Evolutionary conservation across 768 basidiomycete genomes (phyloP), one percentile per base, ranked within the genome.

Genomic region (Amanita subjunquillea): DNA sequence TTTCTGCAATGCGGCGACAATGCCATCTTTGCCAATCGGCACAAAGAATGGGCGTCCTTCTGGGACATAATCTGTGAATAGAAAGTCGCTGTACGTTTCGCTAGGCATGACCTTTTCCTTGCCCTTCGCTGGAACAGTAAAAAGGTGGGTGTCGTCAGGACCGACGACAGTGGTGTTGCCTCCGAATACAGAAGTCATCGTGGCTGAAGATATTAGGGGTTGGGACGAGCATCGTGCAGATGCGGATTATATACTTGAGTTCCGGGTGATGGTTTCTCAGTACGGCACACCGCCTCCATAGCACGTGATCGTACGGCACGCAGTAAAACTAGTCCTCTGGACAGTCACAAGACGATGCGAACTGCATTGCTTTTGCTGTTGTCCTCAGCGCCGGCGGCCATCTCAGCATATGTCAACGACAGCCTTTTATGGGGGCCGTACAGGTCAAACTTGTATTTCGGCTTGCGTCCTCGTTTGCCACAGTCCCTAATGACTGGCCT

Each of bases 361-460:
- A 30, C 17, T n/a, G 17, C 34, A 12, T 36, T 46, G 43, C 17
- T 53, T 36, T 23, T 74, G 55, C 64, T 81, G 53, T 66, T 82
- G 50, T 65, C 75, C 47, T 59, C 79, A 17, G 65, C 65, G n/a
- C 67, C 69, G 40, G 58, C 64, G 3, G 73, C 66, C 10, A 55
- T 73, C 15, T 67, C 74, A 2, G 59, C 66, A 6, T 55, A 68
- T 15, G 59, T 60, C n/a, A 79, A 84, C 59, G 71, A 73, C 57
- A 76, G 81, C 10, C 68, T 87, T 27, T 64, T 89, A 65, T 93
- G 90, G 90, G 91, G 91, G 1, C 73, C 87, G 0, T 96, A 92
- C 67, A 73, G 94, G 39, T 91, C 94, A 0, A 90, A 91, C 61
- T 76, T 96, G n/a, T 98, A 98, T 70, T 95, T 96, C 67, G 94